phyloP scores from a whole-genome alignment of 306 rosid species.

The Fragaria iinumae region DNA sequence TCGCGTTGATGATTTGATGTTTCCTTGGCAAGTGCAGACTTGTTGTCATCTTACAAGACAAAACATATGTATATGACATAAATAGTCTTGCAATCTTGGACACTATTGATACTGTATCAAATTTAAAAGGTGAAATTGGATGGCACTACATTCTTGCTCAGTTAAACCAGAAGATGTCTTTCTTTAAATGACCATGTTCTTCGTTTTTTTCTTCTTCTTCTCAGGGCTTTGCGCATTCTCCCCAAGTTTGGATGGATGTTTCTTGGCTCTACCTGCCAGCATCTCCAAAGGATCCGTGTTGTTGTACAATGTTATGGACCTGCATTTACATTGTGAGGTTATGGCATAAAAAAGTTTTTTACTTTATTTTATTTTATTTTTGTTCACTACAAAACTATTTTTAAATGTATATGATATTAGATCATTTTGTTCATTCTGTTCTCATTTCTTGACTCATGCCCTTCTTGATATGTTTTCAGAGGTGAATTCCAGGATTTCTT shows the following conservation, averaged over 20 bases:
- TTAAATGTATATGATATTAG: not conserved
- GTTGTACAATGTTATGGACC: slow-evolving; percentile 87
- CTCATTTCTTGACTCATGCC: not conserved
- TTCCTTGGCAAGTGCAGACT: slow-evolving; percentile 61
- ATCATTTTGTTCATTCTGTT: slow-evolving; percentile 8
- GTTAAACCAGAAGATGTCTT: slow-evolving; percentile 14
- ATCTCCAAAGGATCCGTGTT: slow-evolving; percentile 72
- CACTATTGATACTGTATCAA: slow-evolving; percentile 73
- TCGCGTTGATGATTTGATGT: slow-evolving; percentile 23
- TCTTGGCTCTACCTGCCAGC: slow-evolving; percentile 92
- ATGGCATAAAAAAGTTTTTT: slow-evolving; percentile 19
- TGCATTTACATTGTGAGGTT: slow-evolving; percentile 90
- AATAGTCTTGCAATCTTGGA: slow-evolving; percentile 80
- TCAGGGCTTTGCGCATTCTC: slow-evolving; percentile 90
- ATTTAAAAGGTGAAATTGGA: slow-evolving; percentile 72
- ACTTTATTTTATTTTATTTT: slow-evolving; percentile 17
- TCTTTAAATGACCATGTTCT: slow-evolving; percentile 6
- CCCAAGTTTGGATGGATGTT: slow-evolving; percentile 77
- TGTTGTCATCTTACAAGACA: slow-evolving; percentile 83
- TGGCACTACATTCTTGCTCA: slow-evolving; percentile 19
- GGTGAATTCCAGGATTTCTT: not conserved
- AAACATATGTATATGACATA: slow-evolving; percentile 76
- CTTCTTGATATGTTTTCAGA: not conserved
- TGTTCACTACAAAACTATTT: slow-evolving; percentile 5
- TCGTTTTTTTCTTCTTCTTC: not conserved